Conservation (phyloP, 2,329 filamentous ascomycete genomes). For the Trichoderma hamatum region DNA sequence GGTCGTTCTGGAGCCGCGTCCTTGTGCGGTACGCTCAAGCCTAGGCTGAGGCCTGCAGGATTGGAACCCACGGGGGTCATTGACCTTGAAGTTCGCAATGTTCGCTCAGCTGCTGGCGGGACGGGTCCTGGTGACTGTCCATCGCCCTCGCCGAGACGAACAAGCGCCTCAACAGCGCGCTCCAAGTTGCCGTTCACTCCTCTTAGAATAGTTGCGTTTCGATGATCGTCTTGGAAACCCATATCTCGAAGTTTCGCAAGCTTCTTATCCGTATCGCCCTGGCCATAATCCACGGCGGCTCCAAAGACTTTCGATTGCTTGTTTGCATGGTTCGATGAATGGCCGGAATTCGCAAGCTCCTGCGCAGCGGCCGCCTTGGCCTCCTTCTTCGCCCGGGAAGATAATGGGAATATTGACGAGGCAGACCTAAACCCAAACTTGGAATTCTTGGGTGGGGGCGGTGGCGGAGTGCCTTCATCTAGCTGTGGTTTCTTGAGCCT, state of each 20-base stretch:
- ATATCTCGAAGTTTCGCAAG: conserved; percentile 79
- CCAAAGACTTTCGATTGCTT: conserved; percentile 73
- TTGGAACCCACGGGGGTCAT: conserved; percentile 56
- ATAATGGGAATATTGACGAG: conserved; percentile 69
- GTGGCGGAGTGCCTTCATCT: conserved; percentile 62
- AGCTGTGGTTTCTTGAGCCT: conserved; percentile 53
- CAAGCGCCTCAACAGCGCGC: conserved; percentile 79
- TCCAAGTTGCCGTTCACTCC: conserved; percentile 84
- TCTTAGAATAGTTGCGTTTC: conserved; percentile 80
- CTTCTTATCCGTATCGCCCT: conserved; percentile 73
- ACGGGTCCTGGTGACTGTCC: conserved; percentile 45
- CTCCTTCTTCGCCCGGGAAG: conserved; percentile 63
- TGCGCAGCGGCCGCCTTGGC: conserved; percentile 38
- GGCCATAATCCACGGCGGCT: conserved; percentile 60
- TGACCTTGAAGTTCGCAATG: conserved; percentile 53
- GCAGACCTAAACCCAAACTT: conserved; percentile 60
- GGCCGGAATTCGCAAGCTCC: conserved; percentile 35
- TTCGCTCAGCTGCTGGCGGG: conserved; percentile 50
- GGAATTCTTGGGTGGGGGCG: conserved; percentile 66
- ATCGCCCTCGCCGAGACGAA: conserved; percentile 75
- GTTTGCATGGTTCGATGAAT: conserved; percentile 52
- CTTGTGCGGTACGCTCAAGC: conserved; percentile 39
- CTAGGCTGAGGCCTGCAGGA: conserved; percentile 38
- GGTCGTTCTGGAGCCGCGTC: conserved; percentile 39
- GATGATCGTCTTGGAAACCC: conserved; percentile 84